Base-by-base conservation (phyloP, 441 rosid species). In the Eruca vesicaria region DNA sequence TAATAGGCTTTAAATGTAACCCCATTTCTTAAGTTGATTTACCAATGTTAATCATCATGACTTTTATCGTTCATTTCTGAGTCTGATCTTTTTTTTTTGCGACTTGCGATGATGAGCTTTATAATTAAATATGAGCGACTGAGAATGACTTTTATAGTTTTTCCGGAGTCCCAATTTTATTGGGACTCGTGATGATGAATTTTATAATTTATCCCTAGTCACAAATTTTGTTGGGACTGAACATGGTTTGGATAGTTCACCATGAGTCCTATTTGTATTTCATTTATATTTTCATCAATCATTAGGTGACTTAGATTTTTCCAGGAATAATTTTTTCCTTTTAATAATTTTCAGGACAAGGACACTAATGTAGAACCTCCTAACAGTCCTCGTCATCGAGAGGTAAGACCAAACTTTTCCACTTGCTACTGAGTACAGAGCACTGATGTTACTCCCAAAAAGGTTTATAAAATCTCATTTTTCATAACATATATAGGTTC, bases 371-470 rank as follows among this genome's bases (percentile, higher is more conserved):
- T 20, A 28, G 83, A 84, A 72, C 60, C 82, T 73, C 74, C 85
- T 12, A 80, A 79, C 75, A 86, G 89, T 81, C 86, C 88, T 45
- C 85, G 66, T 58, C 76, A 62, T 80, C 78, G 80, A 62, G 81
- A 75, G 86, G 91, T 90, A 86, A 52, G 26, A 52, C 57, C 26
- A 19, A 53, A 20, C 59, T 53, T 21, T 53, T 53, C 23, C 20
- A 53, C 59, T 53, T 63, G 16, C 3, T 45, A 57, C 56, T n/a
- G n/a, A n/a, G n/a, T n/a, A n/a, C n/a, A n/a, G n/a, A n/a, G n/a
- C n/a, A n/a, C n/a, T 14, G 56, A 12, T 62, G 26, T n/a, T 7
- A 28, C 32, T 50, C 59, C 29, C 10, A 6, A 31, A 68, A 15
- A 3, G 38, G 41, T 70, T 29, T 56, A 64, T 7, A 57, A 32